Evolutionary conservation across 2,329 filamentous ascomycete species (phyloP), one percentile per base, ranked within the genome.

Genomic region (Pseudocercospora eumusae): DNA sequence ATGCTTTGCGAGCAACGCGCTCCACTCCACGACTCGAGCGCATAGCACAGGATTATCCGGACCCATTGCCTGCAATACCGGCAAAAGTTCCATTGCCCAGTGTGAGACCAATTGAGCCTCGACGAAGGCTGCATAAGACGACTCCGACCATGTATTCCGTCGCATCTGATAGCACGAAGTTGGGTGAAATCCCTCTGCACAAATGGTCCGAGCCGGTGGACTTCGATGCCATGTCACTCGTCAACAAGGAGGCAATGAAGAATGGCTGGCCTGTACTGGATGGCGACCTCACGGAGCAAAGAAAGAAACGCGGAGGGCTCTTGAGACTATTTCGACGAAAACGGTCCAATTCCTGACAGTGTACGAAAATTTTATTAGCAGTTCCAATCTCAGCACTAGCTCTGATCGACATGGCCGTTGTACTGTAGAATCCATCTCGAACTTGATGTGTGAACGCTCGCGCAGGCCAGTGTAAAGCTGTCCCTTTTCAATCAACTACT

Each of bases 131-230:
- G 10, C 44, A 72, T 8, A 74, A 77, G 45, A 57, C 65, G 0
- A 79, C 76, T 2, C 76, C 73, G 6, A 79, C 76, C 8, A 74
- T 71, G 40, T 78, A 79, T 59, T 80, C 78, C 1, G 76, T 80
- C 59, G 75, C 77, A 4, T 78, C 77, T 10, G 76, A 76, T 20
- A 78, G 77, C 68, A 82, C 80, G 3, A 80, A 80, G 68, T 71
- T 82, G 8, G 80, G 80, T 47, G 80, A 81, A 65, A 81, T 82
- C 5, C 79, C 80, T 4, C 69, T 79, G 69, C 73, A 76, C 40
- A 74, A 75, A 52, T 81, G 80, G 80, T 71, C 73, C 0, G 71
- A 63, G 58, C 78, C 79, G 5, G 80, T 72, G 59, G 76, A 81
- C 58, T 77, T 75, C 52, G 76, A 77, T 33, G 75, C 73, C 33